These are phyloP conservation scores for Dendrothele bispora DNA, from an alignment of 768 basidiomycete genomes.

Conservation along the genomic window DNA sequence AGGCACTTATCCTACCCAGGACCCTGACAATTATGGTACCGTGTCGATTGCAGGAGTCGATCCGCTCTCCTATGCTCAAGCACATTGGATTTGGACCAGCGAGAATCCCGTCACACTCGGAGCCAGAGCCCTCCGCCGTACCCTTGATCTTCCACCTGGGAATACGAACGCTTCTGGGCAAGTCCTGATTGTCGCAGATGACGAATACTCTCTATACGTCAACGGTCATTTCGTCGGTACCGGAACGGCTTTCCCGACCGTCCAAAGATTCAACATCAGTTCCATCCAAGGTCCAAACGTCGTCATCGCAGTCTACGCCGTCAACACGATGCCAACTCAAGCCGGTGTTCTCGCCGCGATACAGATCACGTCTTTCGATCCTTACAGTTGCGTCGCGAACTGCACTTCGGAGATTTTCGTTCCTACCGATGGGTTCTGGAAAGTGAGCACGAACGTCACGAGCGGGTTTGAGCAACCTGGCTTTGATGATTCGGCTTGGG, in stretches of 20 bases:
- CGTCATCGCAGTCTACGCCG: background rate
- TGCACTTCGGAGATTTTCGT: background rate
- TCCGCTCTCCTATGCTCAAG: constrained; percentile 14
- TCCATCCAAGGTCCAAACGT: background rate
- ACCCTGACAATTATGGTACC: no score
- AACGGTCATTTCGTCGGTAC: constrained; percentile 20
- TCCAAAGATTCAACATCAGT: background rate
- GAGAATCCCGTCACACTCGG: constrained; percentile 12
- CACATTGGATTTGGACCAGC: constrained; percentile 28
- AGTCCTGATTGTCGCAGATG: constrained; percentile 25
- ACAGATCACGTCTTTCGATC: background rate
- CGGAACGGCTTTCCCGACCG: background rate
- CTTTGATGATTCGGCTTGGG: background rate
- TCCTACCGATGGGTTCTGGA: background rate
- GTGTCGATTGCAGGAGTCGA: constrained; percentile 17
- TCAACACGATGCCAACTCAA: background rate
- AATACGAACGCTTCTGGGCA: constrained; percentile 18
- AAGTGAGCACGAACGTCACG: background rate
- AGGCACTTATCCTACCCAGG: constrained; percentile 23
- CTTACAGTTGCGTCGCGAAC: no score
- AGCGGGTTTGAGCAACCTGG: background rate
- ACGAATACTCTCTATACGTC: constrained; percentile 24
- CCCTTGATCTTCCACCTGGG: constrained; percentile 17
- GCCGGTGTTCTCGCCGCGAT: constrained; percentile 1
- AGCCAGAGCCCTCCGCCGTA: constrained; percentile 25